Evolutionary conservation across 495 filamentous ascomycete species (phyloP), one percentile per base, ranked within the genome.

Genomic region (Aspergillus wentii): DNA sequence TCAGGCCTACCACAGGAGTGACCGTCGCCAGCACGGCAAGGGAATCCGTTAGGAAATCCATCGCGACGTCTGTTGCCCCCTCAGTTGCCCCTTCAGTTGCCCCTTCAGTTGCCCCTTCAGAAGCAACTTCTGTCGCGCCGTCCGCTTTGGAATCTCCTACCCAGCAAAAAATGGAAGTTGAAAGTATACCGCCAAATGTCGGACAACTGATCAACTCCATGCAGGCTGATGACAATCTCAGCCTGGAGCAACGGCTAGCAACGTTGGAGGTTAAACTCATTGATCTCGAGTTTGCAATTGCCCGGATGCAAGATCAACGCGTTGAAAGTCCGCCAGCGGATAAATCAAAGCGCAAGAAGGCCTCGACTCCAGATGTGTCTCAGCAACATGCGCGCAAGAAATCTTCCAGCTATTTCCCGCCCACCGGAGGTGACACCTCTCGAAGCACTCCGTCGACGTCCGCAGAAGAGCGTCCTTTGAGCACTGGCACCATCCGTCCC

Each of bases 261-360:
- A 76, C 72, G 0, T 42, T 76, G 1, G 73, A 76, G 33, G 70
- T 76, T 4, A 76, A 76, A 34, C 54, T 76, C 25, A 74, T 76
- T 43, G 73, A 76, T 23, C 54, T 76, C 7, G 73, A 76, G 41
- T 74, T 72, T 31, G 72, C 72, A 1, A 71, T 76, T 35, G 71
- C 72, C 0, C 63, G 71, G 23, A 58, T 76, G 45, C 72, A 76
- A 54, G 62, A 52, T 19, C 51, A 44, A n/a, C 46, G 51, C 4
- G 37, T 27, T n/a, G 46, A 60, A 8, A 40, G 44, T 4, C 25
- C 35, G 3, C 41, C 42, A 20, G 42, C 38, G 14, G 50, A 51
- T 6, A 35, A 43, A 19, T 30, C 48, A 14, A 45, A 41, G 8
- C 40, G 41, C 9, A 48, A 36, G 10, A 52, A 49, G 33, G 25